Evolutionary conservation across 257 asterid genomes (phyloP).

Genomic region (Fraxinus americana): DNA sequence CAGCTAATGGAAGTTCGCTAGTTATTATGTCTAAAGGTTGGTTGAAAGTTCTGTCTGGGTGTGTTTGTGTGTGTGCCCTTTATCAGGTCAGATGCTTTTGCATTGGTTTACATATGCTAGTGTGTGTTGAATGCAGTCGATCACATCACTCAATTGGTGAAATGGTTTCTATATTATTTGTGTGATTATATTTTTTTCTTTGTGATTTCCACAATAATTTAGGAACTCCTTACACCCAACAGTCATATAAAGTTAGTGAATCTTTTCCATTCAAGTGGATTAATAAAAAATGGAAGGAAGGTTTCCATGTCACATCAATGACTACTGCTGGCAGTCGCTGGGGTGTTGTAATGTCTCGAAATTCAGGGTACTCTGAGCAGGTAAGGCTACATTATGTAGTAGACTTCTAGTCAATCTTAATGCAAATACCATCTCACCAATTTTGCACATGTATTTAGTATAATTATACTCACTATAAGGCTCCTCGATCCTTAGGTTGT

Average conservation of each 20-base stretch:
- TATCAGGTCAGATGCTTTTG: background rate
- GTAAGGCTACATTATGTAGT: constrained; percentile 35
- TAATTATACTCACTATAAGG: background rate
- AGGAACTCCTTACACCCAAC: constrained; percentile 98
- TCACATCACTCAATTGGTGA: background rate
- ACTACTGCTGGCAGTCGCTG: constrained; percentile 99
- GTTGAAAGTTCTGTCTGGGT: constrained; percentile 10
- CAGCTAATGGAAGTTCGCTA: constrained; percentile 80
- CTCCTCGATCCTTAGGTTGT: constrained; percentile 57
- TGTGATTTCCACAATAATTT: constrained; percentile 17
- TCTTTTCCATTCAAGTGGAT: constrained; percentile 99
- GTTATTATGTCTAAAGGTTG: constrained; percentile 97
- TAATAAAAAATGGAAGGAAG: constrained; percentile 98
- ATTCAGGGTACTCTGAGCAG: constrained; percentile 93
- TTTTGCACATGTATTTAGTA: background rate
- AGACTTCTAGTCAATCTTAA: background rate
- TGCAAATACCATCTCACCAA: background rate
- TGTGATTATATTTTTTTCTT: background rate
- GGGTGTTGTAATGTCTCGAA: constrained; percentile 99
- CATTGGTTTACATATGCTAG: background rate
- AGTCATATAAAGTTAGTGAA: constrained; percentile 95
- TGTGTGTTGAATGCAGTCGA: background rate
- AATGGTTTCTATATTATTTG: background rate
- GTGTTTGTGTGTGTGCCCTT: background rate
- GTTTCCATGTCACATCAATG: constrained; percentile 98